phyloP scores from a whole-genome alignment of 139 green algal genomes.

The Chlorella sp. region DNA sequence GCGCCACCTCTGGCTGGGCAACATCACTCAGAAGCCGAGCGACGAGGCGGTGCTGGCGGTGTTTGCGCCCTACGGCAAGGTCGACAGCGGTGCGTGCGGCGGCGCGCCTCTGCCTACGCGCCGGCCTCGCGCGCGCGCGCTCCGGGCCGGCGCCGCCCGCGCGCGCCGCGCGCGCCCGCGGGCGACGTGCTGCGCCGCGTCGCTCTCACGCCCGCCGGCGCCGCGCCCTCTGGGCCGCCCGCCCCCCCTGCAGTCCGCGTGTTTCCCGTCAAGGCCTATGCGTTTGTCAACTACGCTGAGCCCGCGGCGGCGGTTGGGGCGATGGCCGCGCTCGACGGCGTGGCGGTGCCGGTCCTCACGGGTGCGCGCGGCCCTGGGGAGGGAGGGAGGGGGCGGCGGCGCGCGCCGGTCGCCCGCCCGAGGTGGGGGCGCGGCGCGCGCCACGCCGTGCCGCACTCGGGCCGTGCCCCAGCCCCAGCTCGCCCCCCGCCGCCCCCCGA shows the following conservation, averaged over 20 bases:
- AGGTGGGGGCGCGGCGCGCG: not conserved
- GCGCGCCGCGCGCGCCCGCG: no score
- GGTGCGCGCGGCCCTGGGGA: constrained; percentile 16
- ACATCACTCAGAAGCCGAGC: constrained; percentile 69
- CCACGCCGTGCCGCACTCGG: not conserved
- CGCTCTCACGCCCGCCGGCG: not conserved
- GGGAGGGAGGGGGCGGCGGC: not conserved
- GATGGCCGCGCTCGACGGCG: constrained; percentile 58
- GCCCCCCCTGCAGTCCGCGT: constrained; percentile 46
- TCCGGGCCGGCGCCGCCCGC: not conserved
- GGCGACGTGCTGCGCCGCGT: not conserved
- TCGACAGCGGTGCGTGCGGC: constrained; percentile 40
- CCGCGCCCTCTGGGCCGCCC: not conserved
- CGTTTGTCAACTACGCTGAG: constrained; percentile 78
- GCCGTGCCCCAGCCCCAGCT: not conserved
- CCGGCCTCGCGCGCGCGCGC: no score
- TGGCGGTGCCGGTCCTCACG: constrained; percentile 54
- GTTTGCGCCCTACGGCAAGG: constrained; percentile 65
- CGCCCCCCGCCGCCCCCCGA: not conserved
- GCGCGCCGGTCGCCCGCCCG: not conserved
- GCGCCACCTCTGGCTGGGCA: constrained; percentile 83
- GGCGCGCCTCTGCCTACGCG: no score
- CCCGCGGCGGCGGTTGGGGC: constrained; percentile 55
- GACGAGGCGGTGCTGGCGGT: constrained; percentile 60
- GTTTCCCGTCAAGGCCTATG: constrained; percentile 81